Evolutionary conservation across 768 basidiomycete genomes (phyloP).

Genomic region (Jaapia argillacea): DNA sequence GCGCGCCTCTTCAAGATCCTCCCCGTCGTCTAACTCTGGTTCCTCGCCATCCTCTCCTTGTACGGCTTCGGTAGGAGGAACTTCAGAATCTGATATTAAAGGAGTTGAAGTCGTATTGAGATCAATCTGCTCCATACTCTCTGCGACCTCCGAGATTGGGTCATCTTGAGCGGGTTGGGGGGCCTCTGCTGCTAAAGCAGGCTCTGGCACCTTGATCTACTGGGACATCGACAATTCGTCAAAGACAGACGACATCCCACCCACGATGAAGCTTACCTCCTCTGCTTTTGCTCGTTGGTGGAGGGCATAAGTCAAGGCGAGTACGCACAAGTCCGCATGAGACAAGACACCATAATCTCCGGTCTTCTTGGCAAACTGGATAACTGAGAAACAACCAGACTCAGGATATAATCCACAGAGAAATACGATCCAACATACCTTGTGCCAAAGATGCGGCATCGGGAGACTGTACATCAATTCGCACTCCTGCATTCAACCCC

Average conservation of each 20-base stretch:
- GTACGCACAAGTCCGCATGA: conserved; percentile 79
- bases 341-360: conserved; percentile 94
- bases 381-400: conserved; percentile 42
- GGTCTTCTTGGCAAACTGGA: conserved; percentile 87
- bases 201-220: no score
- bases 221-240: no score
- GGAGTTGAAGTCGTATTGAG: no score
- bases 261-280: no score
- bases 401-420: conserved; percentile 1
- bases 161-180: no score
- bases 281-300: conserved; percentile 38
- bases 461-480: conserved; percentile 60
- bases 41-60: conserved; percentile 9
- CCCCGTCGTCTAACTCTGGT: conserved; percentile 7
- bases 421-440: conserved; percentile 28
- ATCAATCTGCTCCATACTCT: conserved; percentile 7
- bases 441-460: conserved; percentile 58
- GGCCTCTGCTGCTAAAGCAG: no score
- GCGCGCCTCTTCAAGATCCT: conserved; percentile 11
- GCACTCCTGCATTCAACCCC: conserved; percentile 65
- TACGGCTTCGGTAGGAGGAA: no score
- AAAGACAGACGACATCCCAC: no score
- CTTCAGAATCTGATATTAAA: no score
- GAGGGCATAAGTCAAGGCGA: conserved; percentile 80
- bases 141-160: conserved; percentile 1